These are phyloP conservation scores for Spirogloea muscicola DNA, from an alignment of 139 green algal species.

Conservation along the genomic window DNA sequence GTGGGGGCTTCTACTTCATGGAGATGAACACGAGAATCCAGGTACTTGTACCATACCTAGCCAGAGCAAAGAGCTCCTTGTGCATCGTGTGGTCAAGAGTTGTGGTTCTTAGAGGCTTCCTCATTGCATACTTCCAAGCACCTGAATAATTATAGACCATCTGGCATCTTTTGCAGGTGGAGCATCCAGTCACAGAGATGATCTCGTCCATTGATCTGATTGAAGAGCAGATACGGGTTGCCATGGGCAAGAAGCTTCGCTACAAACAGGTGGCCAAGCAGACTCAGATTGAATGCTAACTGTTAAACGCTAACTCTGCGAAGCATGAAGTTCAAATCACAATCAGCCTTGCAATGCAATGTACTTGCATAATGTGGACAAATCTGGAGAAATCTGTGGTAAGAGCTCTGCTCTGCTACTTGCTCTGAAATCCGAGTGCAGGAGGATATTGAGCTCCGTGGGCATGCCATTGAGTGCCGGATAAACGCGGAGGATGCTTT, in stretches of 20 bases:
- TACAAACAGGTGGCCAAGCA: constrained; percentile 58
- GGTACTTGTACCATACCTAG: too few relatives aligned
- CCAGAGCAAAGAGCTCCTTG: too few relatives aligned
- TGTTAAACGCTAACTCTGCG: too few relatives aligned
- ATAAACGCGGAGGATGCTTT: constrained; percentile 89
- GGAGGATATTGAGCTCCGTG: constrained; percentile 55
- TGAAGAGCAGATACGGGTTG: constrained; percentile 82
- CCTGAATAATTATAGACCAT: neutral
- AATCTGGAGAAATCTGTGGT: neutral
- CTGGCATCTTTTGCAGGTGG: constrained; percentile 66
- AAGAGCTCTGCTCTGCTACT: neutral
- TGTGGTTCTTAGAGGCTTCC: too few relatives aligned
- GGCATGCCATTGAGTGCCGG: constrained; percentile 90
- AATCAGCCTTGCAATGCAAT: neutral
- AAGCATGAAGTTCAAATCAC: too few relatives aligned
- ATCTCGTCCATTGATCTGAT: constrained; percentile 90
- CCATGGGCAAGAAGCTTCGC: constrained; percentile 68
- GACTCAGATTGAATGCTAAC: too few relatives aligned
- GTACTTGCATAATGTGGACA: neutral
- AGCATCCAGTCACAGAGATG: constrained; percentile 97
- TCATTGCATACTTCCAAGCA: too few relatives aligned
- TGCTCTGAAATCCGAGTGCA: constrained; percentile 16
- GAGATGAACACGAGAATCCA: constrained; percentile 92
- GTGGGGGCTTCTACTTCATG: constrained; percentile 83
- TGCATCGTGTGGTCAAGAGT: too few relatives aligned